Conservation (phyloP, 768 basidiomycete genomes). For the Serendipita indica region DNA sequence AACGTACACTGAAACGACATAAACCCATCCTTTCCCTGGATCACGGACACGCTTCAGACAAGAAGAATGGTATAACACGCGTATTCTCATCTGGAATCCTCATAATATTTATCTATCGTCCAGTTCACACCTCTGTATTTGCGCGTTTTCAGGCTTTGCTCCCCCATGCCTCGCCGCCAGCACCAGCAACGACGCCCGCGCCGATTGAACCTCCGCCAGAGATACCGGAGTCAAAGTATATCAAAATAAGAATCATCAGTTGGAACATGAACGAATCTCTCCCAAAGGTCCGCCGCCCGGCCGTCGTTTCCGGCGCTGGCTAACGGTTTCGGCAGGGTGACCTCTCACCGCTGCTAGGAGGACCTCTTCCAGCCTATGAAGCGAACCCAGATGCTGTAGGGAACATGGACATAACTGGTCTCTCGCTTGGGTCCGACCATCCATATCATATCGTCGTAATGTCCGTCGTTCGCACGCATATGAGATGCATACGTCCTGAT, state of each 20-base stretch:
- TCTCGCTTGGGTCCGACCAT: constrained; percentile 39
- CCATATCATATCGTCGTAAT: constrained; percentile 69
- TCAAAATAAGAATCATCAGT: constrained; percentile 56
- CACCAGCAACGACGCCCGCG: constrained; percentile 17
- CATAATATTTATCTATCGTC: not conserved
- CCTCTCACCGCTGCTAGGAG: constrained; percentile 53
- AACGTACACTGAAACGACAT: not conserved
- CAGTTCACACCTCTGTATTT: constrained; percentile 22
- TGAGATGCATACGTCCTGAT: not conserved
- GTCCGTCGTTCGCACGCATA: constrained; percentile 28
- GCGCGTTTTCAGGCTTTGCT: constrained; percentile 40
- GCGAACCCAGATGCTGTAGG: constrained; percentile 14
- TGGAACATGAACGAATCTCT: constrained; percentile 83
- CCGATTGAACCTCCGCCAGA: constrained; percentile 16
- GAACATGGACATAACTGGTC: constrained; percentile 28
- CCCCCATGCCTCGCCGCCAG: constrained; percentile 17
- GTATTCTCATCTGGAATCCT: not conserved
- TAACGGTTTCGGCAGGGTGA: constrained; percentile 39
- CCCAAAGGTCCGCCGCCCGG: constrained; percentile 39
- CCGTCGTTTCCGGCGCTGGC: not conserved
- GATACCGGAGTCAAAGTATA: constrained; percentile 20
- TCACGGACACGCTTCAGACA: not conserved
- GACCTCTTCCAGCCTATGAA: constrained; percentile 35
- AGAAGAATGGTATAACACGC: not conserved
- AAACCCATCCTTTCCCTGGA: constrained; percentile 6